Conservation (phyloP, 2,329 filamentous ascomycete species). For the Thermochaetoides dissita region DNA sequence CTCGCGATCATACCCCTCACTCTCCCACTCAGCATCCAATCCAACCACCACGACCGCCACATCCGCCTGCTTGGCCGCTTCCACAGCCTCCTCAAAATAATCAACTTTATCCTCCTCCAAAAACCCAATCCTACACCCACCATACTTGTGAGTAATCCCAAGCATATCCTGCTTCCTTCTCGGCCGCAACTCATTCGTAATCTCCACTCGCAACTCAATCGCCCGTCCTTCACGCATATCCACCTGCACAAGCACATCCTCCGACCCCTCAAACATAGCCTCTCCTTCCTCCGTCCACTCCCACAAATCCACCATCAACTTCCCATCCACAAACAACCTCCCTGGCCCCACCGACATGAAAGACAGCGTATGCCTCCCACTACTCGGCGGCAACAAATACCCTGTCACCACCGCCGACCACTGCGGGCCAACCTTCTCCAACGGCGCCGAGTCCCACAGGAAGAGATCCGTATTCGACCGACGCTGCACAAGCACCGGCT, state of each 20-base stretch:
- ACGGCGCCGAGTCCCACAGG: slow-evolving; percentile 55
- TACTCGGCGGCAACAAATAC: slow-evolving; percentile 41
- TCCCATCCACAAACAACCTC: slow-evolving; percentile 44
- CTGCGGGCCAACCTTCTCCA: slow-evolving; percentile 43
- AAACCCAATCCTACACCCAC: slow-evolving; percentile 58
- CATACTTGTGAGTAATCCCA: slow-evolving; percentile 50
- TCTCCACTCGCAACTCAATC: slow-evolving; percentile 48
- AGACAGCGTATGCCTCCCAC: slow-evolving; percentile 50
- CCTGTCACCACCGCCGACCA: slow-evolving; percentile 53
- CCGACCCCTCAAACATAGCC: slow-evolving; percentile 56
- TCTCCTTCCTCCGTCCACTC: slow-evolving; percentile 56
- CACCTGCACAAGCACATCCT: slow-evolving; percentile 48
- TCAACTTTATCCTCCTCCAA: slow-evolving; percentile 50
- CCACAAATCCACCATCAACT: slow-evolving; percentile 50
- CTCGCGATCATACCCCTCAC: slow-evolving; percentile 55
- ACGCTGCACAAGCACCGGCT: slow-evolving; percentile 41
- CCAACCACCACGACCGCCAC: slow-evolving; percentile 56
- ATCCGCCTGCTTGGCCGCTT: slow-evolving; percentile 46
- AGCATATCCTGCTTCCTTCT: slow-evolving; percentile 42
- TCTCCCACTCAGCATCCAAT: slow-evolving; percentile 62
- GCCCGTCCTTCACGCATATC: slow-evolving; percentile 44
- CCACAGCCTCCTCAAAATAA: slow-evolving; percentile 51
- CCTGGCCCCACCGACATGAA: slow-evolving; percentile 56
- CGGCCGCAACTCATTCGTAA: slow-evolving; percentile 52
- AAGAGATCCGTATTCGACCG: slow-evolving; percentile 53